phyloP scores from a whole-genome alignment of 192 early-diverging fungal species.

The Phycomyces blakesleeanus region DNA sequence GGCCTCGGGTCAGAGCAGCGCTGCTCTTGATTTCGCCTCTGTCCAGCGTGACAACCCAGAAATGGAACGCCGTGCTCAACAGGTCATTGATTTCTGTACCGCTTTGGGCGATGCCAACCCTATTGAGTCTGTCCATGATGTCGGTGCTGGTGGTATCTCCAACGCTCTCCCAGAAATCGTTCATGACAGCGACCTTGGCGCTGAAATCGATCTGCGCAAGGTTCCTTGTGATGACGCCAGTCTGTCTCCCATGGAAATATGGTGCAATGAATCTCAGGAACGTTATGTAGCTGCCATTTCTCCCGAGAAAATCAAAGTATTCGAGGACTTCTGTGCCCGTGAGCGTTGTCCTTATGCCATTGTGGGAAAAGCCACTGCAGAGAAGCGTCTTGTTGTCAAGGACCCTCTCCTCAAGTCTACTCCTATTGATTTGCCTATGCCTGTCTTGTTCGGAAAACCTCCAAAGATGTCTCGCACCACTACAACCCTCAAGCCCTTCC shows the following conservation, averaged over 20 bases:
- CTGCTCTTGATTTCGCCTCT: constrained; percentile 93
- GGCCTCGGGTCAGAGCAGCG: constrained; percentile 80
- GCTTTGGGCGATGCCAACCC: constrained; percentile 77
- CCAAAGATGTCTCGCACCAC: constrained; percentile 90
- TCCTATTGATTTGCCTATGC: constrained; percentile 92
- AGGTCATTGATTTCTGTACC: constrained; percentile 94
- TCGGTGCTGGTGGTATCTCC: constrained; percentile 97
- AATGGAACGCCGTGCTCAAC: constrained; percentile 97
- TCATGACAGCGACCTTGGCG: constrained; percentile 90
- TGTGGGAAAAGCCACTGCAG: constrained; percentile 84
- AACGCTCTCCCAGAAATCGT: constrained; percentile 98
- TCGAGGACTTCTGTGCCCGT: constrained; percentile 75
- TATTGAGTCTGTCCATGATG: constrained; percentile 95
- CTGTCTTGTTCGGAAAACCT: constrained; percentile 92
- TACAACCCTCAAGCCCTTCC: constrained; percentile 46
- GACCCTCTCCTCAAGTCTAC: constrained; percentile 66
- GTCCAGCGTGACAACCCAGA: constrained; percentile 99
- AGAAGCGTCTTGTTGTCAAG: constrained; percentile 74
- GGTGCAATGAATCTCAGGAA: constrained; percentile 99
- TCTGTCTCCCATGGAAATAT: constrained; percentile 99
- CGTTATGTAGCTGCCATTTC: constrained; percentile 94
- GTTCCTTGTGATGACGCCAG: constrained; percentile 87
- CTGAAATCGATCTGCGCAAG: constrained; percentile 84
- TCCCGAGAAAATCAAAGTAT: constrained; percentile 60
- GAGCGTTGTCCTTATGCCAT: constrained; percentile 91